Percentiles rank a stretch among this genome's conserved stretches.
These are phyloP conservation scores for Terana coerulea DNA, from an alignment of 768 basidiomycete genomes.

Conservation along the genomic window DNA sequence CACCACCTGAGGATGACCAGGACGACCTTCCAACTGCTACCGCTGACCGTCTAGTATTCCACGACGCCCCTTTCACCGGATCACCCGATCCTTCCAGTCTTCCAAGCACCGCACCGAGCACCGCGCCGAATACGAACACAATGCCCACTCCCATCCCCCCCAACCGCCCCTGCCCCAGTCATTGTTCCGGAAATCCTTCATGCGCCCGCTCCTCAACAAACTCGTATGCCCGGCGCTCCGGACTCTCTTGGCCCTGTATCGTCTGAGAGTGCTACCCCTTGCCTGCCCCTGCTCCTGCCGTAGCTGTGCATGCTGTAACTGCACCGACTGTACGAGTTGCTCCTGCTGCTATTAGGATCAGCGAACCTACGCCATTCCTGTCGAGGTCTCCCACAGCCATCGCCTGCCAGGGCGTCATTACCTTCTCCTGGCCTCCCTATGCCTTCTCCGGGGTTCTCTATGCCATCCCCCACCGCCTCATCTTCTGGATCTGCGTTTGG, in stretches of 20 bases:
- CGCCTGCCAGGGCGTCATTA: constrained; percentile 1
- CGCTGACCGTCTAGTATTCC: constrained; percentile 21
- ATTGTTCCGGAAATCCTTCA: background rate
- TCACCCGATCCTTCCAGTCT: background rate
- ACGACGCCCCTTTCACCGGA: constrained; percentile 10
- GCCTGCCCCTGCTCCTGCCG: background rate
- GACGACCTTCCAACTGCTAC: constrained; percentile 27
- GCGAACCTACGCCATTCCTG: constrained; percentile 3
- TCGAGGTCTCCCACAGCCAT: constrained; percentile 1
- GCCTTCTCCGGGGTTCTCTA: constrained; percentile 19
- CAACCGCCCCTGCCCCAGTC: constrained; percentile 1
- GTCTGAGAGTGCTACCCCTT: constrained; percentile 8
- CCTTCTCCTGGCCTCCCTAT: background rate
- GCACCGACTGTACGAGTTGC: background rate
- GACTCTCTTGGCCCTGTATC: constrained; percentile 4
- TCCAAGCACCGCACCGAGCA: no score
- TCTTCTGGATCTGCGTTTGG: constrained; percentile 18
- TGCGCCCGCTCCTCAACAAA: background rate
- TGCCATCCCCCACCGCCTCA: constrained; percentile 23
- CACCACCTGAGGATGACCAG: constrained; percentile 15
- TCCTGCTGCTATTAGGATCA: background rate
- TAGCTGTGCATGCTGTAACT: background rate
- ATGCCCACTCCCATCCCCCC: constrained; percentile 14
- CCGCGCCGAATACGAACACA: background rate
- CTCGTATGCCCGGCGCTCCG: background rate